phyloP scores from a whole-genome alignment of 352 stramenopile genomes.

The Sclerospora graminicola region DNA sequence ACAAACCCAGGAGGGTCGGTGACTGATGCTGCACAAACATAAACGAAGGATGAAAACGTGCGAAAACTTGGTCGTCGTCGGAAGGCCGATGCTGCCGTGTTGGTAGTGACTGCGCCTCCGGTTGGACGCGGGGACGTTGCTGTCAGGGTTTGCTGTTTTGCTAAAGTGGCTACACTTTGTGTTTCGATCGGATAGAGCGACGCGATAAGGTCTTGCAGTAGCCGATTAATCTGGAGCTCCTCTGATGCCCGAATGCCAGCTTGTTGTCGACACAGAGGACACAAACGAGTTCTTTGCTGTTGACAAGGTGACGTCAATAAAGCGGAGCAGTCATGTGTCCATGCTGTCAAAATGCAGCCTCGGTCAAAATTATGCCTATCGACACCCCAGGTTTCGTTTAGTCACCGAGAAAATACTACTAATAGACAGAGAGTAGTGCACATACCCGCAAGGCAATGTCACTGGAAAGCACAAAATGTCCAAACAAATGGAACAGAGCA shows the following conservation, averaged over 20 bases:
- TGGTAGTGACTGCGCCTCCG: conserved; percentile 8
- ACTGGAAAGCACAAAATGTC: conserved; percentile 66
- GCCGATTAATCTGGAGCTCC: conserved; percentile 50
- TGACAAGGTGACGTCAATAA: conserved; percentile 4
- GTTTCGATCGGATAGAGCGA: conserved; percentile 47
- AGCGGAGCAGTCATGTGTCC: conserved; percentile 24
- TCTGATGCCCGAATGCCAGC: conserved; percentile 13
- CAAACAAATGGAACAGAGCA: conserved; percentile 72
- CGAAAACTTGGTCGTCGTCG: conserved; percentile 32
- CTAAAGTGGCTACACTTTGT: conserved; percentile 19
- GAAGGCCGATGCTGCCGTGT: conserved; percentile 22
- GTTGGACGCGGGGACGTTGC: conserved; percentile 5
- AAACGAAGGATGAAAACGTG: conserved; percentile 59
- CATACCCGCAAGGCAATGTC: conserved; percentile 53
- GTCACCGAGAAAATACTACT: not conserved
- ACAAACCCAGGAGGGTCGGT: conserved; percentile 66
- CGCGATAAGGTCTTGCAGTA: conserved; percentile 52
- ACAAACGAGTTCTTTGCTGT: conserved; percentile 24
- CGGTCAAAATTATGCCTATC: conserved; percentile 78
- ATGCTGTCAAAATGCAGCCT: conserved; percentile 60
- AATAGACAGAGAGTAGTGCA: not conserved
- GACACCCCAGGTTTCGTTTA: too few species aligned
- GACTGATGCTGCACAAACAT: conserved; percentile 55
- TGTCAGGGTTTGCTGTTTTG: conserved; percentile 31
- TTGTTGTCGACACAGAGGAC: conserved; percentile 54